These are phyloP conservation scores for Epichloe gansuensis DNA, from an alignment of 2,329 filamentous ascomycete genomes.

Conservation along the genomic window DNA sequence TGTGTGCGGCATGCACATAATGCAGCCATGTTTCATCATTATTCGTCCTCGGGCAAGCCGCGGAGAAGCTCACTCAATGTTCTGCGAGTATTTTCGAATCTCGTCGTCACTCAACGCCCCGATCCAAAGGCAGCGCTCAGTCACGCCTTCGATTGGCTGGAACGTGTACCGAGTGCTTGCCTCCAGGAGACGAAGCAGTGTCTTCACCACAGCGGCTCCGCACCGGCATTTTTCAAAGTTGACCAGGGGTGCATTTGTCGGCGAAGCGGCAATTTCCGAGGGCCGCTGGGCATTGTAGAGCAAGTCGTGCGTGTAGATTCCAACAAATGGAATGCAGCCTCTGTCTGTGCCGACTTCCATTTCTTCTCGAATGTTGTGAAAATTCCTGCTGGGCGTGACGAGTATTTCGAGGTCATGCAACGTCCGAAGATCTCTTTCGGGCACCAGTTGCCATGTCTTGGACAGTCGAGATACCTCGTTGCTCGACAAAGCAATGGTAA, in stretches of 20 bases:
- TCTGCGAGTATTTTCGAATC: conserved; percentile 44
- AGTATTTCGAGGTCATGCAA: conserved; percentile 58
- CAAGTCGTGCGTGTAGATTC: conserved; percentile 71
- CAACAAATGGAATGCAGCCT: conserved; percentile 75
- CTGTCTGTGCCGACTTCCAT: conserved; percentile 59
- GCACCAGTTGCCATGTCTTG: conserved; percentile 60
- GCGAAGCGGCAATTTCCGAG: conserved; percentile 57
- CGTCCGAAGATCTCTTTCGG: conserved; percentile 49
- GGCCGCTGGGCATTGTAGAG: conserved; percentile 72
- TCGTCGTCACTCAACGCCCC: conserved; percentile 64
- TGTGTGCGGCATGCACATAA: not conserved
- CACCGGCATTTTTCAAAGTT: conserved; percentile 76
- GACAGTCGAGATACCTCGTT: conserved; percentile 56
- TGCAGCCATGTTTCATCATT: too few relatives aligned
- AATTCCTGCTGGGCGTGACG: conserved; percentile 67
- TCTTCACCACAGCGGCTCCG: conserved; percentile 67
- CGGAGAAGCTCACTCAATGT: conserved; percentile 25
- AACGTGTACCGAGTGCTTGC: conserved; percentile 64
- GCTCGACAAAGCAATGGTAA: conserved; percentile 63
- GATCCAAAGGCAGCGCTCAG: conserved; percentile 77
- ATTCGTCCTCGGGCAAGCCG: too few relatives aligned
- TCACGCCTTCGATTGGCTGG: conserved; percentile 60
- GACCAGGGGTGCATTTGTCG: conserved; percentile 53
- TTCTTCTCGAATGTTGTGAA: conserved; percentile 61
- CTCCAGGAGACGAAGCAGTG: conserved; percentile 63